Conservation (phyloP, 139 green algal species). For the Picochlorum sp. region DNA sequence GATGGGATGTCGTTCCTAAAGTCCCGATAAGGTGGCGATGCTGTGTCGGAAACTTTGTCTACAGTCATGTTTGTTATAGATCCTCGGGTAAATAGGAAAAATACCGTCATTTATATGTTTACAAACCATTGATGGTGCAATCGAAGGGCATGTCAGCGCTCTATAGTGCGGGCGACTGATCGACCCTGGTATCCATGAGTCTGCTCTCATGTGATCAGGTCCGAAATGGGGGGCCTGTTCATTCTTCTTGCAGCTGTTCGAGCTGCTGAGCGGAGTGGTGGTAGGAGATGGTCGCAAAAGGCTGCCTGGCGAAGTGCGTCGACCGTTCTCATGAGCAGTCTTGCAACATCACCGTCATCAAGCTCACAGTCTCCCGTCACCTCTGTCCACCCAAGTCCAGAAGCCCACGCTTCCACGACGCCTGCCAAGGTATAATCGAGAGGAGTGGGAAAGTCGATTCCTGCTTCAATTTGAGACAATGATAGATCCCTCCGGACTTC, state of each 20-base stretch:
- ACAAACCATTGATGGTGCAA: no score
- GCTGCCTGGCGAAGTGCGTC: slow-evolving; percentile 70
- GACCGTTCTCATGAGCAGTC: slow-evolving; percentile 64
- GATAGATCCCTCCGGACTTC: slow-evolving; percentile 32
- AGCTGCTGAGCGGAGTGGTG: slow-evolving; percentile 37
- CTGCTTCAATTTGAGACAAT: slow-evolving; percentile 44
- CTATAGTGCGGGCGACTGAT: no score
- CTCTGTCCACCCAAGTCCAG: slow-evolving; percentile 50
- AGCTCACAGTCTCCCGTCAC: slow-evolving; percentile 54
- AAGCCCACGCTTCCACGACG: slow-evolving; percentile 74
- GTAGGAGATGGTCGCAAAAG: slow-evolving; percentile 42
- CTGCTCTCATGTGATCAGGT: slow-evolving; percentile 31
- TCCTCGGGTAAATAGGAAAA: no score
- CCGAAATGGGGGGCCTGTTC: slow-evolving; percentile 63
- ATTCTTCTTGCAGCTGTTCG: slow-evolving; percentile 49
- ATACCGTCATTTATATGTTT: no score
- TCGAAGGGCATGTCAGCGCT: no score
- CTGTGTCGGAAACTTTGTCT: no score
- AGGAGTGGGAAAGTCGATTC: slow-evolving; percentile 23
- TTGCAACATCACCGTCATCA: slow-evolving; percentile 79
- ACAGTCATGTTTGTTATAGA: no score
- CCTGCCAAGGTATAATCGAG: slow-evolving; percentile 40
- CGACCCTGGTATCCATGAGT: no score
- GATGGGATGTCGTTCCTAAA: no score
- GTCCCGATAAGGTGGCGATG: no score